phyloP scores from a whole-genome alignment of 345 rosid species.

The Boechera divaricarpa region DNA sequence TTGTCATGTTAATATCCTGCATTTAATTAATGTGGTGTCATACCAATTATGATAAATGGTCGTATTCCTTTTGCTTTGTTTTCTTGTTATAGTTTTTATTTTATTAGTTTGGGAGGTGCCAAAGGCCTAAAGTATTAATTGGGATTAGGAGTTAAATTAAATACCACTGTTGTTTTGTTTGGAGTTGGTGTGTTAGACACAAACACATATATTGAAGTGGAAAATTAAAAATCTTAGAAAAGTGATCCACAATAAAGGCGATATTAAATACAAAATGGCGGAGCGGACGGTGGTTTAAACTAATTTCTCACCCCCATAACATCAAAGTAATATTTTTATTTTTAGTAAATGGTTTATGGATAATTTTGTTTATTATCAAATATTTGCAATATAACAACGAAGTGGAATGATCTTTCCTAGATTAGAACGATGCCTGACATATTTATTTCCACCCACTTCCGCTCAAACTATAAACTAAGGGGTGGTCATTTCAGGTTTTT shows the following conservation, averaged over 20 bases:
- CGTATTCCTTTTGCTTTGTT: not conserved
- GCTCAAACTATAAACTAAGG: no score
- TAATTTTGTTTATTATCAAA: not conserved
- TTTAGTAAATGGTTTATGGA: not conserved
- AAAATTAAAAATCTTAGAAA: not conserved
- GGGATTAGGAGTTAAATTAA: not conserved
- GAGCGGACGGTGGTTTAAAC: not conserved
- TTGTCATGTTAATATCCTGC: conserved; percentile 26
- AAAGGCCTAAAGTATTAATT: not conserved
- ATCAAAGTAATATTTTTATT: not conserved
- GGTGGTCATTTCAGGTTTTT: no score
- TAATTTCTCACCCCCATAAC: conserved; percentile 13
- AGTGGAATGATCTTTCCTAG: not conserved
- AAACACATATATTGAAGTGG: not conserved
- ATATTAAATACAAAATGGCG: not conserved
- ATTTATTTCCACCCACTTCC: not conserved
- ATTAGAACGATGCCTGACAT: conserved; percentile 10
- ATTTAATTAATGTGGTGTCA: conserved; percentile 26
- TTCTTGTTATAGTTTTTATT: not conserved
- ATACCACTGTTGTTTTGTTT: not conserved
- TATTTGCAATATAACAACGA: not conserved
- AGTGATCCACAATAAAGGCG: not conserved
- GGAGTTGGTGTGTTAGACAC: conserved; percentile 11
- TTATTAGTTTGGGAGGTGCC: conserved; percentile 32
- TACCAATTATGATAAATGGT: conserved; percentile 27